Base-by-base conservation (phyloP, 2,329 filamentous ascomycete species). In the Ceratocystis cacaofunesta region DNA sequence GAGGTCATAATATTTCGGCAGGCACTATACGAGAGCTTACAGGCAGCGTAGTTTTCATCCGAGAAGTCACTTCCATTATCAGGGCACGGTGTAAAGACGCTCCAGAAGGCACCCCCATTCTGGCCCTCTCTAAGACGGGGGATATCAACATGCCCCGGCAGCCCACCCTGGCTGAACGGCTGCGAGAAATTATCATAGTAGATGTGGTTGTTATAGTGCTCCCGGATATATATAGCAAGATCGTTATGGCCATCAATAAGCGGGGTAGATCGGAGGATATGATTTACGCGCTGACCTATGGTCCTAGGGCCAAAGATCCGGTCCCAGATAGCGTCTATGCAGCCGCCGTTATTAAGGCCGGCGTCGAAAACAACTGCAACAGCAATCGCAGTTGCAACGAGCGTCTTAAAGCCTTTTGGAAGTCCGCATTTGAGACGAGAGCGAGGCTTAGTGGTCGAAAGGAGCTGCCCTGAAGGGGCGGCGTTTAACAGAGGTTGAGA, bases 71-170 rank as follows among this genome's bases (percentile, higher is more conserved):
- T 81, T 60, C 83, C 84, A 71, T 92, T 84, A 10, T 75, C 74
- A 0, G 92, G 91, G 72, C 92, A 96, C 0, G 83, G 83, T 50
- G 88, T 84, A 71, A 81, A 97, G 8, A 94, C 90, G 72, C 87
- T 92, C 92, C 92, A 96, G 73, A 96, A 96, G n/a, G 89, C 86
- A 65, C 91, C 92, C 48, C 91, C 91, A 68, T 87, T 84, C 69
- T 81, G 79, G 1, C 92, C 91, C 62, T 83, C 75, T 44, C 82
- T 79, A 61, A 96, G 79, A 4, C 92, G 84, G 0, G 87, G 85
- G 7, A 96, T 77, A 73, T 97, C 92, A 63, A 94, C 87, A 69
- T 97, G 89, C 2, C 79, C 79, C 0, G 74, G 72, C 63, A 95
- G 75, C 0, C 82, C 83, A 41, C 89, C 90, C 25, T 88, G 77